Base-by-base conservation (phyloP, 2,329 filamentous ascomycete species). In the Pyricularia sp. region DNA sequence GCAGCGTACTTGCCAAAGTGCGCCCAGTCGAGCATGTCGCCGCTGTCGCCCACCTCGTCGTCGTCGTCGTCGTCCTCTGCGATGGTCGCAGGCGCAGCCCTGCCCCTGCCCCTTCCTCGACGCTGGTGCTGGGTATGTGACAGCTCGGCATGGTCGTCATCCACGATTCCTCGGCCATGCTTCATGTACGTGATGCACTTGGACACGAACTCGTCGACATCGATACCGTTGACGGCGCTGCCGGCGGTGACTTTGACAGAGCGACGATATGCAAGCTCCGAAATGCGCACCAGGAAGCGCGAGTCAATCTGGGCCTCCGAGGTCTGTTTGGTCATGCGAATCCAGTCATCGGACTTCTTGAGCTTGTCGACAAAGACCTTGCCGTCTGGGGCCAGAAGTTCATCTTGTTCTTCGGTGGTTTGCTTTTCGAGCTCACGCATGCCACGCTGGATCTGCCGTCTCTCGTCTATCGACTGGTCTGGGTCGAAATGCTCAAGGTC, bases 131-230 rank as follows among this genome's bases (percentile, higher is more conserved):
- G 79, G 19, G 81, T 80, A 67, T 77, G 76, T 3, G 78, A 81
- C 59, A 83, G 76, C 62, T 82, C 82, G 8, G 78, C 78, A 1
- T 78, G 79, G 55, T 82, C 73, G 53, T 82, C 79, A 62, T 83
- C 78, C 16, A 76, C 76, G 28, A 84, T 82, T 12, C 82, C 82
- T 8, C 82, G 78, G 3, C 85, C 88, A 44, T 84, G 81, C 26
- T 85, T 86, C 91, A 97, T 97, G 73, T 90, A 97, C 3, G 84
- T 84, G 66, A 96, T 91, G 74, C 89, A 93, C 75, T 96, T 96
- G 0, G 90, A 89, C 16, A 97, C 85, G 71, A 97, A 96, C 70
- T 96, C 90, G 67, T 97, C 93, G 0, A 96, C 82, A 71, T 97
- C 93, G 26, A 99, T 78, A 8, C 92, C 91, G 63, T 88, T 86